Conservation (phyloP, 768 basidiomycete genomes). For the Leccinum variicolor region DNA sequence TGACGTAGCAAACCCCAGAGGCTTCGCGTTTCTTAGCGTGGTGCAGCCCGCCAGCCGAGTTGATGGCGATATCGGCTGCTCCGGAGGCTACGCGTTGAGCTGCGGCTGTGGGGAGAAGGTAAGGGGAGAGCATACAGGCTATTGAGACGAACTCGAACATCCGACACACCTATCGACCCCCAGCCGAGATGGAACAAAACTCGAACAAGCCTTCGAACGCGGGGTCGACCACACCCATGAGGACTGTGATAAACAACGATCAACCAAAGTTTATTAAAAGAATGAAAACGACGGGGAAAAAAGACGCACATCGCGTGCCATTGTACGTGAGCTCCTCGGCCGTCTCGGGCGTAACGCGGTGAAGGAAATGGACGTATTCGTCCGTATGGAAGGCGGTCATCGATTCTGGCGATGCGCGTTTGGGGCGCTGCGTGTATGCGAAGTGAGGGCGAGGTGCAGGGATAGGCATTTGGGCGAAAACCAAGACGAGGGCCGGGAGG, state of each 20-base stretch:
- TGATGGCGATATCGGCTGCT: conserved; percentile 79
- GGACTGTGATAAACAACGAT: conserved; percentile 29
- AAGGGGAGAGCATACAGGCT: not conserved
- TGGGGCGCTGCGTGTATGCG: conserved; percentile 50
- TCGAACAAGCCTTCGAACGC: conserved; percentile 94
- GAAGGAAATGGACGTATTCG: conserved; percentile 93
- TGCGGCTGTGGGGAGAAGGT: conserved; percentile 50
- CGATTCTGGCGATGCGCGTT: conserved; percentile 56
- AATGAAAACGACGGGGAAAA: too few relatives aligned
- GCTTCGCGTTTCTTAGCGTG: conserved; percentile 99
- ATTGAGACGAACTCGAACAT: not conserved
- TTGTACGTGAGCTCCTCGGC: conserved; percentile 80
- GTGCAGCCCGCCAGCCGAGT: conserved; percentile 98
- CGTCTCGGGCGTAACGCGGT: conserved; percentile 88
- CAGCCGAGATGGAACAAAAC: conserved; percentile 95
- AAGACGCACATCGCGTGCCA: conserved; percentile 73
- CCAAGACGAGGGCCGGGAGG: too few relatives aligned
- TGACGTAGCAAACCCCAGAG: conserved; percentile 98
- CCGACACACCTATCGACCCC: conserved; percentile 79
- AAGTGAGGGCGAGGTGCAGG: too few relatives aligned
- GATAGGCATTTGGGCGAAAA: too few relatives aligned
- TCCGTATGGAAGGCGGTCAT: conserved; percentile 98
- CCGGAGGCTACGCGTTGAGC: conserved; percentile 79
- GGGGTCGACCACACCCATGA: conserved; percentile 91
- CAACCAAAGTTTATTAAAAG: too few relatives aligned